Evolutionary conservation across 1,139 yeast genomes (phyloP).

Genomic region (Ogataea hybrid): DNA sequence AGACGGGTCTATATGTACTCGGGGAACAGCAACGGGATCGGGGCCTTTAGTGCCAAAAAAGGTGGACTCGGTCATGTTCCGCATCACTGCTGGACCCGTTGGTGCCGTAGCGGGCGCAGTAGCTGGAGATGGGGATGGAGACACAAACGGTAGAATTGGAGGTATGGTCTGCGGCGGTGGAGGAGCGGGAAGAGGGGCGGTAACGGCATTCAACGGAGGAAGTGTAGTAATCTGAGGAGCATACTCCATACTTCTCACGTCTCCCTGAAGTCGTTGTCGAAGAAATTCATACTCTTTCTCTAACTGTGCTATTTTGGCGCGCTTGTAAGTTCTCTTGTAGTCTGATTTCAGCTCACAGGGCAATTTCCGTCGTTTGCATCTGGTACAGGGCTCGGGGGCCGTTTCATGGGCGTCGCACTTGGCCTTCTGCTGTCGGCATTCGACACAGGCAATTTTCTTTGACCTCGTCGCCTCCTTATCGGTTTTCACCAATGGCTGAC

Average conservation of each 20-base stretch:
- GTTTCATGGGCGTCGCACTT: slow-evolving; percentile 82
- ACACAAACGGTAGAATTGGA: slow-evolving; percentile 4
- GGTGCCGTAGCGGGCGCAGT: slow-evolving; percentile 2
- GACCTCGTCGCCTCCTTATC: slow-evolving; percentile 6
- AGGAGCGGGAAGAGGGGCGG: neutral
- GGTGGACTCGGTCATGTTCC: slow-evolving; percentile 15
- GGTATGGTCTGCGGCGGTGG: slow-evolving; percentile 9
- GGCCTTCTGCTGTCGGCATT: slow-evolving; percentile 92
- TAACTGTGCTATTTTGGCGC: slow-evolving; percentile 39
- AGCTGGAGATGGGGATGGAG: slow-evolving; percentile 16
- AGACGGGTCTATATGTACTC: slow-evolving; percentile 3
- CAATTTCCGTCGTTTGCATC: slow-evolving; percentile 70
- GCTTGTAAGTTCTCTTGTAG: slow-evolving; percentile 32
- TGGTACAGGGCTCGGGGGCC: slow-evolving; percentile 77
- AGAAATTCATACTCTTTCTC: slow-evolving; percentile 46
- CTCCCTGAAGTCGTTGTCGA: slow-evolving; percentile 49
- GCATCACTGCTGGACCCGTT: slow-evolving; percentile 21
- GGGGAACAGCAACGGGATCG: slow-evolving; percentile 24
- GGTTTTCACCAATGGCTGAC: neutral
- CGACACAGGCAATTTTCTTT: slow-evolving; percentile 86
- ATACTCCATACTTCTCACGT: neutral
- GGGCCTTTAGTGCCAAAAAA: slow-evolving; percentile 20
- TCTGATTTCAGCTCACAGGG: slow-evolving; percentile 50
- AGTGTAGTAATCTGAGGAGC: slow-evolving; percentile 10
- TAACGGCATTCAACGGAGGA: neutral